These are phyloP conservation scores for Cladosporium sp. DNA, from an alignment of 2,329 filamentous ascomycete genomes.

Conservation along the genomic window DNA sequence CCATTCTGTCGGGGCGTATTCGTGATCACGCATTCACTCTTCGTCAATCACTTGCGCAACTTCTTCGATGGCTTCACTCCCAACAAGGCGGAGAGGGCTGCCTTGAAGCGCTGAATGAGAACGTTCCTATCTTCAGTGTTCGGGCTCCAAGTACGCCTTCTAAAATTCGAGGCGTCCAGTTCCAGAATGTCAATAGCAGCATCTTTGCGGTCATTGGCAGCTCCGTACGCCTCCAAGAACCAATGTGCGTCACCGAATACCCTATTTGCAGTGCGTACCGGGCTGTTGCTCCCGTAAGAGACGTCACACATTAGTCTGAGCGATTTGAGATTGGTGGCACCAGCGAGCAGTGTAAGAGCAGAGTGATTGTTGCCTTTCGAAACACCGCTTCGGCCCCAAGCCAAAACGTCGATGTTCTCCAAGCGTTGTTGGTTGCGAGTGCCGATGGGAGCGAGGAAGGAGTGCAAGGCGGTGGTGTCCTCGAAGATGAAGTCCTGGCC, in stretches of 20 bases:
- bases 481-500: slow-evolving; percentile 22
- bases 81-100: not conserved
- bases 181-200: slow-evolving; percentile 25
- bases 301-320: slow-evolving; percentile 24
- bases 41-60: not conserved
- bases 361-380: slow-evolving; percentile 20
- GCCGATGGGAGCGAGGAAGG: slow-evolving; percentile 26
- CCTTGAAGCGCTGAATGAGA: not conserved
- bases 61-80: not conserved
- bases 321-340: slow-evolving; percentile 23
- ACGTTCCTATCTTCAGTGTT: not conserved
- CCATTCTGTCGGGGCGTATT: too few relatives aligned
- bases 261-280: slow-evolving; percentile 8
- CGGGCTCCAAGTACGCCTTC: not conserved
- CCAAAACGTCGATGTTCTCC: slow-evolving; percentile 19
- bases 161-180: slow-evolving; percentile 10
- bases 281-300: not conserved
- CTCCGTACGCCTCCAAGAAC: slow-evolving; percentile 25
- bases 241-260: slow-evolving; percentile 24
- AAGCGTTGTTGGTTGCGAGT: slow-evolving; percentile 21
- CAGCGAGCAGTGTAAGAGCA: slow-evolving; percentile 23
- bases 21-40: too few relatives aligned
- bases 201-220: slow-evolving; percentile 21
- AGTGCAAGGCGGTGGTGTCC: slow-evolving; percentile 22
- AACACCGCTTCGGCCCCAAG: slow-evolving; percentile 17